Evolutionary conservation across 805 yeast species (phyloP), one percentile per base, ranked within the genome.

Genomic region (Debaryomyces maramus): DNA sequence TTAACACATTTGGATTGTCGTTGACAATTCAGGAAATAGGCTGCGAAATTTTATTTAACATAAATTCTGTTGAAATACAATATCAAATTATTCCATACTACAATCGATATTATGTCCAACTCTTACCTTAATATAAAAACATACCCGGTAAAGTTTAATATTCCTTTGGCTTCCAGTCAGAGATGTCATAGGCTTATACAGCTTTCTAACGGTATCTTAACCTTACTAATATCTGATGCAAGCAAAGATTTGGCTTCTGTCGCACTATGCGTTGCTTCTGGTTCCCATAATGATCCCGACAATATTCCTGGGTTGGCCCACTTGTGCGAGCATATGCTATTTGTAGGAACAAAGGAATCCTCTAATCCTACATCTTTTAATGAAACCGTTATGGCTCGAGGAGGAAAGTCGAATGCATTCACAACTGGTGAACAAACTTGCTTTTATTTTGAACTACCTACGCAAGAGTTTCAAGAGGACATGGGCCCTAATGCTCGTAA

Each of bases 281-380:
- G 99, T 6, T 81, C 96, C 2, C 82, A 81, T 52, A 72, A 81
- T 34, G 97, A 91, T 48, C 91, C 95, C 0, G 67, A 64, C 5
- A 73, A 72, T 4, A 50, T 84, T 1, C 80, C 80, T 0, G 99
- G 99, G 0, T 55, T 91, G 26, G 98, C 98, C 0, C 99, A 91
- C 65, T 37, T 56, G 40, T 43, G 58, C 44, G 58, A 60, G 42
- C 58, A 54, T 41, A 33, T 55, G 44, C 39, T 58, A 18, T 66
- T 56, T 46, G 46, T 52, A 40, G 85, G 83, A 3, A 77, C 85
- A 0, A 78, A 73, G 49, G 61, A 69, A 36, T 81, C 58, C 45
- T 82, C 85, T 0, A 55, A 62, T 14, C 70, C 77, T 1, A 72
- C 68, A 27, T 50, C 52, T 18, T 78, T 77, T 44, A 73, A 73